Evolutionary conservation across 2,329 filamentous ascomycete genomes (phyloP), one percentile per base, ranked within the genome.

Genomic region (Aspergillus sp.): DNA sequence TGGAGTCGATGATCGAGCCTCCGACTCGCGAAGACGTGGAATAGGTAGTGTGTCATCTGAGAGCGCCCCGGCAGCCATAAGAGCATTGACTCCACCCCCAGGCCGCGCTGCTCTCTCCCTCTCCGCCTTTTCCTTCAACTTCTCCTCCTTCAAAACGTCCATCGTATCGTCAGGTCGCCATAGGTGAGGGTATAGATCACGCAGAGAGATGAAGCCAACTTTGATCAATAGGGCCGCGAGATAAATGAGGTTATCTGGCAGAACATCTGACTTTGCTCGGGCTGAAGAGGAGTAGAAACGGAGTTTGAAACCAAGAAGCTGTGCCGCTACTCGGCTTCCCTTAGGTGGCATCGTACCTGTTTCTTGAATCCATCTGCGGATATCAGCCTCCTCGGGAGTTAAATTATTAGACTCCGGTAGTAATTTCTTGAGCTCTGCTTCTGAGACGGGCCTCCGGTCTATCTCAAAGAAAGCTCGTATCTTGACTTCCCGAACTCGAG

Each of bases 231-330:
- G 83, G 1, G 95, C 93, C 0, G 93, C 89, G 17, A 99, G 83
- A 64, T 95, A 96, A 30, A 98, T 91, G 3, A 99, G 81, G 66
- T 99, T 99, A 39, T 95, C 90, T 0, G 95, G 95, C 2, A 98
- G 81, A 3, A 87, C 82, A 67, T 98, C 95, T 1, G 83, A 80
- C 53, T 87, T 83, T 58, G 90, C 86, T 55, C 93, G 85, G 36
- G 89, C 87, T 26, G 87, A 81, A 0, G 91, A 96, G 41, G 91
- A 89, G 70, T 99, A 99, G 74, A 96, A 99, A 13, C 91, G 90
- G 50, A 99, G 83, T 75, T 99, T 99, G 82, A 99, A 99, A 4
- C 95, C 95, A 13, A 99, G 86, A 3, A 99, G 83, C 71, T 98
- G 95, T 30, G 96, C 96, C 1, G 95, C 95, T 58, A 96, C 91